Percentiles rank a stretch among this genome's conserved stretches.
Conservation (phyloP, 2,329 filamentous ascomycete species). For the Esteya vermicola region DNA sequence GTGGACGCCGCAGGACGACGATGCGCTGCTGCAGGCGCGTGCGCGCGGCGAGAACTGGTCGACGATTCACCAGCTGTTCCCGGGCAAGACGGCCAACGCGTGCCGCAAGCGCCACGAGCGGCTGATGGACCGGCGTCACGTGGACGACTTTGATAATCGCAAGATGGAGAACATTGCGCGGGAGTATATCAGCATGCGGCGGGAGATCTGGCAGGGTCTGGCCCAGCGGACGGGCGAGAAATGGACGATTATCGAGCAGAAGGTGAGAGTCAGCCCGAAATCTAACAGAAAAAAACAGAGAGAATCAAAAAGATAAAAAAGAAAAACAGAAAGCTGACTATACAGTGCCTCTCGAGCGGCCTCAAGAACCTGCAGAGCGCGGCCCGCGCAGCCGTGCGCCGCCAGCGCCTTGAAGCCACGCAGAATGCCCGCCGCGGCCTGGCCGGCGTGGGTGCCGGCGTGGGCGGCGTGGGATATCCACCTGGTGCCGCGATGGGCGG, state of each 20-base stretch:
- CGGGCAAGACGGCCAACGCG: conserved; percentile 64
- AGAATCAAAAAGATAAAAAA: not conserved
- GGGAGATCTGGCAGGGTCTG: conserved; percentile 68
- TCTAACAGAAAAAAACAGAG: not conserved
- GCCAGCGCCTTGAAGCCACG: too few species aligned
- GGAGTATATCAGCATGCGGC: conserved; percentile 66
- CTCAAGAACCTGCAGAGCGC: conserved; percentile 66
- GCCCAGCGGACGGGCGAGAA: conserved; percentile 66
- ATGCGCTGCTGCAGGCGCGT: conserved; percentile 56
- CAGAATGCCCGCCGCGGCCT: too few species aligned
- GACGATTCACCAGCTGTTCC: conserved; percentile 65
- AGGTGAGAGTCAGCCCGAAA: conserved; percentile 39
- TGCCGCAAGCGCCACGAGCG: conserved; percentile 83
- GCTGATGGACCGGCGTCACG: conserved; percentile 59
- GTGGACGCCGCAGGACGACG: conserved; percentile 64
- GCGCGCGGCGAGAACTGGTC: conserved; percentile 70
- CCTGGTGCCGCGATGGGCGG: too few species aligned
- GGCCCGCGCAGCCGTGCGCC: conserved; percentile 29
- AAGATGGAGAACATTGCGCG: conserved; percentile 62
- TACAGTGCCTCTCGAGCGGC: conserved; percentile 69
- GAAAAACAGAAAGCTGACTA: not conserved
- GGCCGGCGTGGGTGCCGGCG: too few species aligned
- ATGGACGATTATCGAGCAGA: conserved; percentile 57
- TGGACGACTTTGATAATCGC: conserved; percentile 64
- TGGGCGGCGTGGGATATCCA: too few species aligned